These are phyloP conservation scores for Euphorbia corollata DNA, from an alignment of 441 rosid genomes.

Conservation along the genomic window DNA sequence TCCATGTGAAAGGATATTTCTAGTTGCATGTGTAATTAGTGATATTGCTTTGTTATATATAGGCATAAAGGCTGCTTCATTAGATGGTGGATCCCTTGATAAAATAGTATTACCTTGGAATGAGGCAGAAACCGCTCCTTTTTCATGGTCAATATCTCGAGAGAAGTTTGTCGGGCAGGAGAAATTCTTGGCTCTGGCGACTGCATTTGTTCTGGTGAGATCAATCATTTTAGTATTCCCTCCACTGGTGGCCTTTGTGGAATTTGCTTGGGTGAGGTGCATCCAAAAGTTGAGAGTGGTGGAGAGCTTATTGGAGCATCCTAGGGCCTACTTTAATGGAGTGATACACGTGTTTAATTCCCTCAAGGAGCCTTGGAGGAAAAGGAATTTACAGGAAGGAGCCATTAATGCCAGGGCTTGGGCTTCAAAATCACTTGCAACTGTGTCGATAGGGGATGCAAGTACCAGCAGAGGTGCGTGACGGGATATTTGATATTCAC, in stretches of 20 bases:
- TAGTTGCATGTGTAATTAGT: conserved; percentile 14
- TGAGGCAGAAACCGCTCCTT: conserved; percentile 76
- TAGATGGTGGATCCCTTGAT: conserved; percentile 34
- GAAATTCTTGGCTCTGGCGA: conserved; percentile 69
- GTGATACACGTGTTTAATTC: conserved; percentile 43
- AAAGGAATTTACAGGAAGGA: conserved; percentile 77
- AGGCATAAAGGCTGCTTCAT: conserved; percentile 51
- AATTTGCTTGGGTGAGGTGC: conserved; percentile 43
- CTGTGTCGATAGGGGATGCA: conserved; percentile 78
- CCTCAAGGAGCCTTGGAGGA: conserved; percentile 66
- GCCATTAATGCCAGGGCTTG: conserved; percentile 77
- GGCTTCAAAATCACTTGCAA: conserved; percentile 91
- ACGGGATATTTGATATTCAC: background rate
- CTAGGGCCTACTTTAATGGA: conserved; percentile 47
- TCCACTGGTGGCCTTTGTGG: conserved; percentile 32
- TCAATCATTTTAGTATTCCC: conserved; percentile 51
- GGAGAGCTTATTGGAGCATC: conserved; percentile 55
- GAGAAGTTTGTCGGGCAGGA: conserved; percentile 77
- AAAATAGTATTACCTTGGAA: conserved; percentile 28
- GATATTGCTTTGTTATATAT: conserved; percentile 17
- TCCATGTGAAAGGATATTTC: background rate
- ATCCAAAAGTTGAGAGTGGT: conserved; percentile 39
- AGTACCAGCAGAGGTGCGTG: conserved; percentile 42
- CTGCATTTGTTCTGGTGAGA: conserved; percentile 55
- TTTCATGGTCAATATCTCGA: conserved; percentile 93